A percentile compares a stretch with the other conserved stretches of the same genome.
Evolutionary conservation across 2,329 filamentous ascomycete species (phyloP).

Genomic region (Didymella arachidicola): DNA sequence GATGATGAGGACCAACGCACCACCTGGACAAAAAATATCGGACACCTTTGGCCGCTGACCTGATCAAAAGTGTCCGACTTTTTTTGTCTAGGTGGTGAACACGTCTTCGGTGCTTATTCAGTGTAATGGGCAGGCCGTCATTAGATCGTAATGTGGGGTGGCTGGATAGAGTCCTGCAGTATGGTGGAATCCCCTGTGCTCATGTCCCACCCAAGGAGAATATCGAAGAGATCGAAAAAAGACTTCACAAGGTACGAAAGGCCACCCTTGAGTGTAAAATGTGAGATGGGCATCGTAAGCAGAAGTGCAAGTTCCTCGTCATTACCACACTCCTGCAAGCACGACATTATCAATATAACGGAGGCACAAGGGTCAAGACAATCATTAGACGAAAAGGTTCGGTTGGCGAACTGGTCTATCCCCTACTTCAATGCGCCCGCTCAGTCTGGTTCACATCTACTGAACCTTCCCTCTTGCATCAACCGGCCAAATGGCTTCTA

Average conservation of each 20-base stretch:
- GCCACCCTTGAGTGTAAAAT: not conserved
- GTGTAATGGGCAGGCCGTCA: too few relatives aligned
- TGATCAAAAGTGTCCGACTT: too few relatives aligned
- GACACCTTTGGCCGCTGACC: too few relatives aligned
- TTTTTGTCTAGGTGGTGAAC: too few relatives aligned
- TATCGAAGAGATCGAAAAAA: not conserved
- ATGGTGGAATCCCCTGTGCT: too few relatives aligned
- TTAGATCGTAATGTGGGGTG: too few relatives aligned
- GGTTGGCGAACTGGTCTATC: conserved; percentile 19
- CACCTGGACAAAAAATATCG: too few relatives aligned
- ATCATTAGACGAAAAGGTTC: conserved; percentile 25
- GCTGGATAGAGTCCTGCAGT: too few relatives aligned
- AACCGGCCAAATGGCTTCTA: conserved; percentile 62
- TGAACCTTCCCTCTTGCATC: conserved; percentile 62
- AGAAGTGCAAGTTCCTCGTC: not conserved
- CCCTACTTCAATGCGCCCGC: conserved; percentile 10
- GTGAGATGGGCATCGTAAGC: not conserved
- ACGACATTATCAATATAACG: not conserved
- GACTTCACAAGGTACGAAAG: not conserved
- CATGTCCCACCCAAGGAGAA: not conserved
- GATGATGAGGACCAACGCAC: too few relatives aligned
- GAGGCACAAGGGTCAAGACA: conserved; percentile 13
- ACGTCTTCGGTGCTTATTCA: too few relatives aligned
- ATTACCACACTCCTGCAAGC: not conserved
- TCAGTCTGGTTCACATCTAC: conserved; percentile 33